Base-by-base conservation (phyloP, 2,329 filamentous ascomycete genomes). In the Trichoderma asperellum region DNA sequence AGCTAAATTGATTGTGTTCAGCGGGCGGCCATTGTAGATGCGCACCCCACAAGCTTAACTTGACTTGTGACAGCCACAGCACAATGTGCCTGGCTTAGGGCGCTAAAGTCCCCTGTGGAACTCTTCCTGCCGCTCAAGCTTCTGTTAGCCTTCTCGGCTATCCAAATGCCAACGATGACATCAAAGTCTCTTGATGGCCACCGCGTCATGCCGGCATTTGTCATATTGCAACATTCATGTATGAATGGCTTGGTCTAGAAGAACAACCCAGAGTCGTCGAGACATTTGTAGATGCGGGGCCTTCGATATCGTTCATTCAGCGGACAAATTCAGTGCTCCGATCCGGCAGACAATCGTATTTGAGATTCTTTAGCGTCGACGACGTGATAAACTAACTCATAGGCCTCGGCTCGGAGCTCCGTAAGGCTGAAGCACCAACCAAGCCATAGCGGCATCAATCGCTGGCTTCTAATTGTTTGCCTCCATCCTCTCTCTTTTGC, bases 291-390 rank as follows among this genome's bases (percentile, higher is more conserved):
- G 34, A 35, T 64, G 61, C 61, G 61, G 61, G 61, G 49, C 40
- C 27, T 21, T 40, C 6, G 27, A 49, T 35, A 24, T 29, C 18
- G 10, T 40, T 32, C 21, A 18, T 16, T 24, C 7, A 18, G 53
- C 68, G 68, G 68, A 70, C 68, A 62, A 68, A 70, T 21, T 70
- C 68, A 49, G 68, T 68, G 63, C 37, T 70, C 68, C 69, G 65
- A 27, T 52, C 59, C 69, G 58, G 24, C 34, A 56, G 18, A 24
- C 8, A 27, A 43, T 4, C 3, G 35, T 55, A 66, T 52, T 59
- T 59, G 29, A 59, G 62, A 49, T 55, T 24, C 58, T 59, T 58
- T 67, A 55, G 68, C 68, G 47, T 21, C 49, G 32, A 32, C 12
- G 32, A 21, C 12, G 27, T 35, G 37, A 37, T 52, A 21, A 59